Evolutionary conservation across 140 eudicot genomes (phyloP).

Genomic region (Flaveria floridana): DNA sequence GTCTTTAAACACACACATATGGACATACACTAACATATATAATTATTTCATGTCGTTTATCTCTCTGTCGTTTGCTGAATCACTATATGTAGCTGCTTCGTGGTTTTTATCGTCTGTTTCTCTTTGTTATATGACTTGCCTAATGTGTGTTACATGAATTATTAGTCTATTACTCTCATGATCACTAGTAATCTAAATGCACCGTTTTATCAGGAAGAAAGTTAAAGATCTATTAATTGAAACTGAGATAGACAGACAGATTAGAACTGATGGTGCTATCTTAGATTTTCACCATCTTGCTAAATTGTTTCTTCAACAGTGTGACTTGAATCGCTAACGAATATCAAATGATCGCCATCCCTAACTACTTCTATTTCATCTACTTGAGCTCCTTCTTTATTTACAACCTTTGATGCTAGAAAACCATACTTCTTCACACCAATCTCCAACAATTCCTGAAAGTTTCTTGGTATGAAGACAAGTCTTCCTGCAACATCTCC

Average conservation of each 20-base stretch:
- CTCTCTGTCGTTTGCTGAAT: not conserved
- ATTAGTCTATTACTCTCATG: not conserved
- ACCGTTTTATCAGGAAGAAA: not conserved
- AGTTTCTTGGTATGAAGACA: constrained; percentile 60
- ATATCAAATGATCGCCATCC: constrained; percentile 81
- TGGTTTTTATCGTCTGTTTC: not conserved
- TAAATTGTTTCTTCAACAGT: constrained; percentile 16
- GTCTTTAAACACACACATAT: too few species aligned
- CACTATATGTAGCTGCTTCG: not conserved
- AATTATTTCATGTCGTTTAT: not conserved
- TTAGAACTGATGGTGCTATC: constrained; percentile 25
- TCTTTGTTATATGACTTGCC: not conserved
- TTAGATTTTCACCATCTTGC: constrained; percentile 23
- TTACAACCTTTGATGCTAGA: constrained; percentile 42
- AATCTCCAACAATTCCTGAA: constrained; percentile 53
- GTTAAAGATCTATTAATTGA: not conserved
- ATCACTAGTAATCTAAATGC: not conserved
- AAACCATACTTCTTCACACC: constrained; percentile 60
- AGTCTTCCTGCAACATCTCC: constrained; percentile 71
- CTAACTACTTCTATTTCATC: constrained; percentile 72
- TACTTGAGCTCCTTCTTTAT: constrained; percentile 63
- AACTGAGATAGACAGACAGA: constrained; percentile 8
- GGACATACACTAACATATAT: not conserved
- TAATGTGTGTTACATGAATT: not conserved
- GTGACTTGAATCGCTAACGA: constrained; percentile 38